Conservation (phyloP, 352 stramenopile genomes). For the Phytophthora pseudosyringae region DNA sequence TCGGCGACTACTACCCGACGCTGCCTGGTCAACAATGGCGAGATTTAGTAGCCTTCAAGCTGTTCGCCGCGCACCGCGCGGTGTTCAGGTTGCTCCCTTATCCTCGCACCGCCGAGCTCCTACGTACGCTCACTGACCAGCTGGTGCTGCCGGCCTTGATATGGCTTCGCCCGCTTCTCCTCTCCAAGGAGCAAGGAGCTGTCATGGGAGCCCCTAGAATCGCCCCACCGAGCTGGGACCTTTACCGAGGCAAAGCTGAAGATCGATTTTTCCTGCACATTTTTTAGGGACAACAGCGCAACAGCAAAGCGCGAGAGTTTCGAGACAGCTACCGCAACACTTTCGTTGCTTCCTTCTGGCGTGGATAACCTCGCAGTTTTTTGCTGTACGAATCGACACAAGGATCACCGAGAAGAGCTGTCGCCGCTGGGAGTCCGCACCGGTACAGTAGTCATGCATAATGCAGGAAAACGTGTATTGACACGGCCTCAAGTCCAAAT, state of each 20-base stretch:
- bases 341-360: slow-evolving; percentile 36
- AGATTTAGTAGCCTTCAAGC: slow-evolving; percentile 49
- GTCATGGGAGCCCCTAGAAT: background rate
- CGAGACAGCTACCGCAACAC: slow-evolving; percentile 8
- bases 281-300: slow-evolving; percentile 20
- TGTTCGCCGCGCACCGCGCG: slow-evolving; percentile 60
- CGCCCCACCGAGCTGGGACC: slow-evolving; percentile 23
- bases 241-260: slow-evolving; percentile 31
- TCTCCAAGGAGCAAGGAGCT: slow-evolving; percentile 20
- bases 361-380: slow-evolving; percentile 30
- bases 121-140: slow-evolving; percentile 55
- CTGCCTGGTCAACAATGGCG: slow-evolving; percentile 36
- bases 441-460: slow-evolving; percentile 1
- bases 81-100: slow-evolving; percentile 60
- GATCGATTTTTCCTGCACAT: slow-evolving; percentile 20
- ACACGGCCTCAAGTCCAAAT: slow-evolving; percentile 12
- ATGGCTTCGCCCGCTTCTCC: slow-evolving; percentile 28
- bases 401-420: slow-evolving; percentile 34
- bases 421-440: background rate
- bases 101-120: slow-evolving; percentile 42
- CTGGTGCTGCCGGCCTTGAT: slow-evolving; percentile 53
- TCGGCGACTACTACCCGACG: slow-evolving; percentile 69
- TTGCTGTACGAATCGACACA: slow-evolving; percentile 30
- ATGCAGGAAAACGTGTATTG: slow-evolving; percentile 2
- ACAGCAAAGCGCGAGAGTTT: slow-evolving; percentile 28